Evolutionary conservation across 1,284 basidiomycete species (phyloP).

Genomic region (Rhodotorula sp.): DNA sequence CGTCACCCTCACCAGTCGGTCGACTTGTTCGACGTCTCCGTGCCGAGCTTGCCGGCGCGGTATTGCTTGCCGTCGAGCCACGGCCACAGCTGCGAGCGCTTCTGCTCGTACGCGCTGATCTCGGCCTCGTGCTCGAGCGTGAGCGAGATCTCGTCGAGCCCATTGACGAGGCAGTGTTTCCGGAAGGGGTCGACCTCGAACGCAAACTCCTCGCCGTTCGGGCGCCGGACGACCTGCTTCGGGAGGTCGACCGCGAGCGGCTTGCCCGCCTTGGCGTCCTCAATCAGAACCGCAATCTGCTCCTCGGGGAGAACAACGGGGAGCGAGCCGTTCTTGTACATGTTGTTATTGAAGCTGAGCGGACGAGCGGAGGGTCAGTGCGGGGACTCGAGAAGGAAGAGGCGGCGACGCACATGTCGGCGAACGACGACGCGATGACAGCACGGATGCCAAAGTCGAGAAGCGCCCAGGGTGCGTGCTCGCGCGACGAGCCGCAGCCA

Average conservation of each 20-base stretch:
- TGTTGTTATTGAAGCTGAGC: slow-evolving; percentile 61
- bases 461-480: slow-evolving; percentile 96
- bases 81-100: slow-evolving; percentile 75
- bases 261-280: slow-evolving; percentile 75
- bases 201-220: slow-evolving; percentile 70
- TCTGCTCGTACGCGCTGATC: slow-evolving; percentile 76
- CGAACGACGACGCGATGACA: slow-evolving; percentile 90
- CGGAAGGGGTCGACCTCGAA: slow-evolving; percentile 87
- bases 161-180: slow-evolving; percentile 86
- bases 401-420: slow-evolving; percentile 65
- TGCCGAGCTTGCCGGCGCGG: slow-evolving; percentile 10
- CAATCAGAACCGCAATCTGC: slow-evolving; percentile 72
- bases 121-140: slow-evolving; percentile 73
- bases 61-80: slow-evolving; percentile 81
- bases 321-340: slow-evolving; percentile 96
- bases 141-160: slow-evolving; percentile 88
- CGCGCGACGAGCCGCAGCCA: slow-evolving; percentile 86
- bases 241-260: slow-evolving; percentile 89
- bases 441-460: slow-evolving; percentile 91
- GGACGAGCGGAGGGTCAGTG: background rate
- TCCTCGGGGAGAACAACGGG: slow-evolving; percentile 76
- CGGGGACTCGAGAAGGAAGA: background rate
- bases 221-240: slow-evolving; percentile 76
- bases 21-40: background rate
- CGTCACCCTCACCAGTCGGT: slow-evolving; percentile 21